Base-by-base conservation (phyloP, 768 basidiomycete genomes). In the Tulasnella sp. region DNA sequence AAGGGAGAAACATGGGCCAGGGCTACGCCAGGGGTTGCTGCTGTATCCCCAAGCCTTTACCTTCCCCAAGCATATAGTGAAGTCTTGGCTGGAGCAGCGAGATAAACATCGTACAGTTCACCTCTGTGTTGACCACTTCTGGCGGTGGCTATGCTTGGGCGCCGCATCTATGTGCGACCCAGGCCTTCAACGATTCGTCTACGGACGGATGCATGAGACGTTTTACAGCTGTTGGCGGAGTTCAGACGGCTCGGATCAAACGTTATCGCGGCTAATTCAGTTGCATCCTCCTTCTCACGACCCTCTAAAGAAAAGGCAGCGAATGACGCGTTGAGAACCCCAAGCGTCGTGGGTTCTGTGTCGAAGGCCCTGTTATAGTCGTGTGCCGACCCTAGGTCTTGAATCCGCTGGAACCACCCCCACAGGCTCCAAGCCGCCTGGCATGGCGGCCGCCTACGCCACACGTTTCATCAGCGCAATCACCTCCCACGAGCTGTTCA, bases 161-260 rank as follows among this genome's bases (percentile, higher is more conserved):
- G 77, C 83, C 4, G 87, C 92, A 17, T 78, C 84, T 60, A 81
- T 98, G 75, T 93, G 91, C 68, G 96, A 99, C 67, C 84, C 92
- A 1, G 85, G 89, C 60, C 77, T 99, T 4, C 92, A 97, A 67
- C 83, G 87, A 0, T 99, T 99, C 70, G 74, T 98, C 8, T 86
- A 93, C 65, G 88, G 92, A 12, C 79, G 98, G 49, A 99, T 99
- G 96, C 83, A 89, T 61, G 98, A 99, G 74, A 92, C 89, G 0
- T 97, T 97, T 87, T 96, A 59, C 96, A 98, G 71, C 77, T 99
- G 63, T 78, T 98, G 21, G 93, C 94, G 12, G 96, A 99, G 70
- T 93, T 97, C 74, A 92, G 87, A 66, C 81, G 96, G 17, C 78
- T 99, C 1, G 96, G 96, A 1, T 93, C 92, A 0, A 83, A 88